Conservation (phyloP, 2,329 filamentous ascomycete genomes). For the Colletotrichum horii region DNA sequence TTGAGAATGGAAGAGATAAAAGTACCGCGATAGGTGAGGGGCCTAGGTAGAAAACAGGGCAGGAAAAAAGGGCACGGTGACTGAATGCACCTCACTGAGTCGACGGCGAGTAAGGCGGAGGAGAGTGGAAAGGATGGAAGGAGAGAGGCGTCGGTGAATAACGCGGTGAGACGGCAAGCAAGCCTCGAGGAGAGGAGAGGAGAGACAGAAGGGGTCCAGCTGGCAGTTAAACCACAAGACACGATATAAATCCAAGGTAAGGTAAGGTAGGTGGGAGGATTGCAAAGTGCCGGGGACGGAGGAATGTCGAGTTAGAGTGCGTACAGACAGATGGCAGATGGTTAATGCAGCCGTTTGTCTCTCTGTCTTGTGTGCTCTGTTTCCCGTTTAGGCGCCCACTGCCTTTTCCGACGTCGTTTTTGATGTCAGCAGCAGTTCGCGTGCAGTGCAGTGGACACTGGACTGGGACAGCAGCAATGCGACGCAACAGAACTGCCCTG, state of each 20-base stretch:
- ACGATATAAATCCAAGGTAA: background rate
- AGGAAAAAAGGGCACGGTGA: background rate
- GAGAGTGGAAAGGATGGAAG: background rate
- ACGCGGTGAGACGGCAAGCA: background rate
- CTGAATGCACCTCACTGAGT: background rate
- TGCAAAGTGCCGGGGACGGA: background rate
- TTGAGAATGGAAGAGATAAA: background rate
- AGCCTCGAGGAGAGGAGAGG: background rate
- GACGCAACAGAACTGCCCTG: background rate
- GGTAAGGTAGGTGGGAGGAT: background rate
- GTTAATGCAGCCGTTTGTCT: background rate
- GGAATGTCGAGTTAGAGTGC: constrained; percentile 1
- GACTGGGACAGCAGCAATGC: background rate
- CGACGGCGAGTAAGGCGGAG: background rate
- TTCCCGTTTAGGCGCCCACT: background rate
- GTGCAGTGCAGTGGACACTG: background rate
- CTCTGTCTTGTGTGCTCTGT: background rate
- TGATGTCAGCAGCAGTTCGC: background rate
- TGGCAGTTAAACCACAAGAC: background rate
- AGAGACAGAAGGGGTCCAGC: background rate
- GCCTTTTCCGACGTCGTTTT: background rate
- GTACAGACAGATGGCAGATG: background rate
- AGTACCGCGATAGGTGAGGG: background rate
- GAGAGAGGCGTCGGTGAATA: background rate
- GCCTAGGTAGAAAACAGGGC: background rate